phyloP scores from a whole-genome alignment of 2,329 filamentous ascomycete species.

The Penicillium sp. region DNA sequence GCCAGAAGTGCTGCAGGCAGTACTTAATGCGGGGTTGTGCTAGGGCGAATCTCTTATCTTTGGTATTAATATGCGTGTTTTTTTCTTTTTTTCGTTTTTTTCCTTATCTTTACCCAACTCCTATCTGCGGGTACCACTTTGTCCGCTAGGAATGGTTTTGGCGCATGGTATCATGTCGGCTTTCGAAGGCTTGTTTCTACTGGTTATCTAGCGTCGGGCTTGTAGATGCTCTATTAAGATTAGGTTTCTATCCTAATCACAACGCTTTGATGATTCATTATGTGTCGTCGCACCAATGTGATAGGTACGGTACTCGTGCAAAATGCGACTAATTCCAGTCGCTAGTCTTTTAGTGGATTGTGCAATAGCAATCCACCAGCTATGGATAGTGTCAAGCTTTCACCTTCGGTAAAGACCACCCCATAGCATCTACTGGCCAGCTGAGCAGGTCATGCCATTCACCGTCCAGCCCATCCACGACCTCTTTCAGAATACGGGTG shows the following conservation, averaged over 20 bases:
- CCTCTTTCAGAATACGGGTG: constrained; percentile 64
- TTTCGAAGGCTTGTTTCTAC: not conserved
- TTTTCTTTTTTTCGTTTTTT: constrained; percentile 12
- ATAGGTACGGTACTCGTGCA: not conserved
- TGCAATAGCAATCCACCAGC: not conserved
- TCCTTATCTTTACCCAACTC: not conserved
- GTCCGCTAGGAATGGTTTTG: constrained; percentile 2
- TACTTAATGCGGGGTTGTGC: constrained; percentile 6
- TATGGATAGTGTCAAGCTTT: not conserved
- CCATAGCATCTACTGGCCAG: constrained; percentile 38
- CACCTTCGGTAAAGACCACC: constrained; percentile 14
- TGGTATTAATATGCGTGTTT: constrained; percentile 9
- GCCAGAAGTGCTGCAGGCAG: constrained; percentile 14
- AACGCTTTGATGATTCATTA: constrained; percentile 17
- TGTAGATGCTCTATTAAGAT: not conserved
- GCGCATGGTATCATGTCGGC: constrained; percentile 11
- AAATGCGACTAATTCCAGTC: not conserved
- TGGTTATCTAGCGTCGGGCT: not conserved
- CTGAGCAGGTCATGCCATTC: constrained; percentile 30
- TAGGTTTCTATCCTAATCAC: constrained; percentile 6
- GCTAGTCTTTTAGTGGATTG: not conserved
- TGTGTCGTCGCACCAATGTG: constrained; percentile 3
- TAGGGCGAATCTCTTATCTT: constrained; percentile 9
- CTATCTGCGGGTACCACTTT: constrained; percentile 3
- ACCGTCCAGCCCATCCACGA: constrained; percentile 36